Conservation (phyloP, 2,329 filamentous ascomycete genomes). For the Clarireedia hainanense region DNA sequence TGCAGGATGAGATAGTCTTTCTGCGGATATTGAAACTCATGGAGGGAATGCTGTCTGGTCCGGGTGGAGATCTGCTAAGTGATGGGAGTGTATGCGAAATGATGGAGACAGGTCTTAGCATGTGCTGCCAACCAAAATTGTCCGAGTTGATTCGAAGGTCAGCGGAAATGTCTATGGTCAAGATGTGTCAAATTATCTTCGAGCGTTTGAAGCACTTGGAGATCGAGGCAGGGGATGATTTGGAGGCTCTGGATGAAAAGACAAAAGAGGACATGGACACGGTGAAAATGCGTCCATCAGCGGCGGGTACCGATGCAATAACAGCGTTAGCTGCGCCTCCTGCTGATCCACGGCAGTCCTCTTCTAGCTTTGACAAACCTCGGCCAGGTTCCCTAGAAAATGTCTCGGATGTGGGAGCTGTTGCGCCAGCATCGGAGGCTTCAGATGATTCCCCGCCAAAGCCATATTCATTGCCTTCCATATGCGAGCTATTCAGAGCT, state of each 20-base stretch:
- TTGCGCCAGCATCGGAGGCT: conserved; percentile 23
- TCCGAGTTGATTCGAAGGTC: conserved; percentile 86
- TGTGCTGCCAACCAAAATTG: conserved; percentile 89
- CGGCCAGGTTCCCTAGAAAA: conserved; percentile 20
- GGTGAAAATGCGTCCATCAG: conserved; percentile 76
- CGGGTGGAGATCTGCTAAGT: conserved; percentile 85
- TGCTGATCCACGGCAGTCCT: conserved; percentile 30
- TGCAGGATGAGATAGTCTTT: conserved; percentile 91
- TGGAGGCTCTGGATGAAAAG: conserved; percentile 57
- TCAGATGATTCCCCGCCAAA: conserved; percentile 50
- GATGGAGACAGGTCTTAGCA: conserved; percentile 96
- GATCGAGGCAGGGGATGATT: conserved; percentile 61
- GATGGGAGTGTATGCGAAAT: conserved; percentile 98
- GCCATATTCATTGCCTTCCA: conserved; percentile 90
- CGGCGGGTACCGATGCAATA: conserved; percentile 55
- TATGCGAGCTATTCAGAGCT: conserved; percentile 88
- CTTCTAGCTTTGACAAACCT: conserved; percentile 36
- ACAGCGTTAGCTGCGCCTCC: conserved; percentile 42
- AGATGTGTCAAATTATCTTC: conserved; percentile 99
- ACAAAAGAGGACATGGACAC: conserved; percentile 62
- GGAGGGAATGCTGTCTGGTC: conserved; percentile 95
- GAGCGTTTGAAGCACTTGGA: conserved; percentile 84
- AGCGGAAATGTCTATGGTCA: conserved; percentile 94
- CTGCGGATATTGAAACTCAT: conserved; percentile 92
- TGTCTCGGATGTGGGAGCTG: conserved; percentile 21